Evolutionary conservation across 495 filamentous ascomycete species (phyloP), one percentile per base, ranked within the genome.

Genomic region (Lichenothelia convexa): DNA sequence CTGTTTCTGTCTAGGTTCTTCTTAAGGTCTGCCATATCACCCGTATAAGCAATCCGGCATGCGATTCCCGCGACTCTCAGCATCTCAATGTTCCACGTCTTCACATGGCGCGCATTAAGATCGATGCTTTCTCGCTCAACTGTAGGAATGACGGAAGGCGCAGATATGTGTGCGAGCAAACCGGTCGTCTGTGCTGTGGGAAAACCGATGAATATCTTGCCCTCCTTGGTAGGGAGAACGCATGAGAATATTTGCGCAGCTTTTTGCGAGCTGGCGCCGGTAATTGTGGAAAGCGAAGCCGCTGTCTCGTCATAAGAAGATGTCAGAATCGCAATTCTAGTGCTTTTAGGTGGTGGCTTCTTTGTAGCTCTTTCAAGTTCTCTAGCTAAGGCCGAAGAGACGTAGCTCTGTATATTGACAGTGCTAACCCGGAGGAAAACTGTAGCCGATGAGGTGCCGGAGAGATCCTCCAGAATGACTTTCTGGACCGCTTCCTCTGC

Each of bases 121-220:
- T 99, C 91, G 30, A 95, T 92, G 34, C 78, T 84, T 55, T 99
- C 91, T 38, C 91, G 72, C 60, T 99, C 91, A n/a, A 95, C 91
- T 0, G 91, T 99, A 2, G 91, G 91, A 43, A 99, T 95, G 26
- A 95, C 76, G 12, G 87, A 93, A 5, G 86, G 86, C 1, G 91
- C 91, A n/a, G 85, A 93, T n/a, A 99, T 78, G 57, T 99, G 91
- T 46, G 84, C 80, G 21, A 84, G 80, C 9, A 86, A 73, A 18
- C 85, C 85, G 2, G 91, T 99, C 1, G 91, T 99, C 57, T 99
- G 91, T 32, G 80, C 80, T 3, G 91, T 99, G 18, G 89, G 87
- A 53, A 95, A 95, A 1, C 91, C 91, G 47, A 99, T 99, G 51
- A 94, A 99, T 21, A 99, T 75, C 35, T 78, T 71, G 18, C 91